Evolutionary conservation across 345 rosid genomes (phyloP).

Genomic region (Dipteronia dyeriana): DNA sequence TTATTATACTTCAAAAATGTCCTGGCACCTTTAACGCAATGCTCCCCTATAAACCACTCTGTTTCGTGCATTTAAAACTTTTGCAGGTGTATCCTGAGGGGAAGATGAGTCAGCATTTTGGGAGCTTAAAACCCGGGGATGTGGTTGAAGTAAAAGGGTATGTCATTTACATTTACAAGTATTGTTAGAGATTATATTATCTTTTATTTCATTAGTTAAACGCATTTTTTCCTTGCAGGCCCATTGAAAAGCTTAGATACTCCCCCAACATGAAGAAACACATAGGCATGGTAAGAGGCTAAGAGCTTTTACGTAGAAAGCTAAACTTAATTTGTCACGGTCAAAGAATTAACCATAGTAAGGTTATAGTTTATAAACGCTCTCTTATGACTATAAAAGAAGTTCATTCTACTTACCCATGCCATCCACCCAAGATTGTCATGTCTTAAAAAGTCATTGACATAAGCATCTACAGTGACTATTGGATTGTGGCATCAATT

Average conservation of each 20-base stretch:
- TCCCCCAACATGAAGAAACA: slow-evolving; percentile 93
- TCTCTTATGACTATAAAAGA: background rate
- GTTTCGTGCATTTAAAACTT: background rate
- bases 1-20: slow-evolving; percentile 13
- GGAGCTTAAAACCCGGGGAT: slow-evolving; percentile 90
- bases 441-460: background rate
- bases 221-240: slow-evolving; percentile 58
- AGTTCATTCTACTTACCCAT: slow-evolving; percentile 2
- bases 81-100: slow-evolving; percentile 94
- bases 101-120: slow-evolving; percentile 98
- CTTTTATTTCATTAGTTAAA: background rate
- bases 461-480: background rate
- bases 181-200: background rate
- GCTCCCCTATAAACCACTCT: slow-evolving; percentile 5
- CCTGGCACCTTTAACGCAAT: background rate
- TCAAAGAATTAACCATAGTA: background rate
- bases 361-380: background rate
- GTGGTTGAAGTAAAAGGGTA: slow-evolving; percentile 93
- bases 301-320: slow-evolving; percentile 30
- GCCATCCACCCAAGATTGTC: background rate
- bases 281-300: slow-evolving; percentile 97
- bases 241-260: slow-evolving; percentile 85
- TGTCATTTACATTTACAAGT: slow-evolving; percentile 1
- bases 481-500: background rate
- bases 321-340: slow-evolving; percentile 1